Percentiles rank a stretch among this genome's conserved stretches.
phyloP scores from a whole-genome alignment of 208 protist genomes.

The Leishmania amazonensis region DNA sequence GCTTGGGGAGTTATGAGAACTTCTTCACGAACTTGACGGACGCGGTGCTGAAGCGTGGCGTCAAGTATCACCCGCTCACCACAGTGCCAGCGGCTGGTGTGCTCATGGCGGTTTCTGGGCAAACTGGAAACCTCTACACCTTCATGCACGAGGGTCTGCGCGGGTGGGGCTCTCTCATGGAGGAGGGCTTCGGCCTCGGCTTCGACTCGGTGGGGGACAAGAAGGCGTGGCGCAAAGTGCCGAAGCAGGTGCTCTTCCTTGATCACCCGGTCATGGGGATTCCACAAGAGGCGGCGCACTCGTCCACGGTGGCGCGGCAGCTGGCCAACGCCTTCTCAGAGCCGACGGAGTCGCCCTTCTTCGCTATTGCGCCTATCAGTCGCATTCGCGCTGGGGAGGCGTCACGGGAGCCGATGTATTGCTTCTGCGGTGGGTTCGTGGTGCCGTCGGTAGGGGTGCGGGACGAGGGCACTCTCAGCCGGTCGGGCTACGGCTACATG shows the following conservation, averaged over 20 bases:
- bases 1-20: slow-evolving; percentile 7
- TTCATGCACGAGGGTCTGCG: slow-evolving; percentile 27
- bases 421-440: slow-evolving; percentile 38
- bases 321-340: slow-evolving; percentile 32
- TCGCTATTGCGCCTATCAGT: slow-evolving; percentile 34
- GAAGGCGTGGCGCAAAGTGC: slow-evolving; percentile 15
- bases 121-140: slow-evolving; percentile 13
- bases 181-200: slow-evolving; percentile 19
- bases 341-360: slow-evolving; percentile 20
- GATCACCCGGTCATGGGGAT: slow-evolving; percentile 20
- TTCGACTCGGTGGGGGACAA: slow-evolving; percentile 14
- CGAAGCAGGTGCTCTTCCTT: slow-evolving; percentile 32
- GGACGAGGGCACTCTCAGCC: not conserved
- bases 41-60: slow-evolving; percentile 16
- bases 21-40: slow-evolving; percentile 32
- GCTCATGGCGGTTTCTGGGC: slow-evolving; percentile 20
- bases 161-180: slow-evolving; percentile 13
- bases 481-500: slow-evolving; percentile 17
- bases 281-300: slow-evolving; percentile 13
- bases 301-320: slow-evolving; percentile 23
- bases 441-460: slow-evolving; percentile 11
- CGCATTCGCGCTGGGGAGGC: slow-evolving; percentile 35
- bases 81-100: slow-evolving; percentile 27
- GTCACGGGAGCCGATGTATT: slow-evolving; percentile 39
- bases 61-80: slow-evolving; percentile 38